phyloP scores from a whole-genome alignment of 805 yeast genomes.

The Saturnispora besseyi region DNA sequence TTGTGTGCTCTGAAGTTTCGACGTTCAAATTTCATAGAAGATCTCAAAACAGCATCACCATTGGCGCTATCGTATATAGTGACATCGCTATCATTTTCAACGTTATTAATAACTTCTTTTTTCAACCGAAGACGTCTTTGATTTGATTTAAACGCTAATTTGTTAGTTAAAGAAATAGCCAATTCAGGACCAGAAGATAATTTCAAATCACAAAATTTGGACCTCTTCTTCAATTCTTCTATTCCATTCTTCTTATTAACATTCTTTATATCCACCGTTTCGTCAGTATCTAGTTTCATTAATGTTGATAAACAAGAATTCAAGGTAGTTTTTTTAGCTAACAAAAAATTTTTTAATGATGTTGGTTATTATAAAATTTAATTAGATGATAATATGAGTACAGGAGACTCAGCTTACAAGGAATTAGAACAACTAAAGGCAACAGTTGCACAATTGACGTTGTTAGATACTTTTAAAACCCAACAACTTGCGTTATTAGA shows the following conservation, averaged over 20 bases:
- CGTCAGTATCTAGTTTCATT: background rate
- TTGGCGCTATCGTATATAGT: constrained; percentile 4
- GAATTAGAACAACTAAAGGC: constrained; percentile 17
- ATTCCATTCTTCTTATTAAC: background rate
- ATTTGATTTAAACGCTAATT: background rate
- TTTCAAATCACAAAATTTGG: background rate
- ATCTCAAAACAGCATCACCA: constrained; percentile 1
- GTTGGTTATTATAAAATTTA: background rate
- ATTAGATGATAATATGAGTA: background rate
- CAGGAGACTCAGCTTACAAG: background rate
- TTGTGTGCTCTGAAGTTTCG: background rate
- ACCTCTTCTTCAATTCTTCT: background rate
- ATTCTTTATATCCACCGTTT: background rate
- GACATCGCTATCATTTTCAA: background rate
- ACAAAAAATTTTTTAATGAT: background rate
- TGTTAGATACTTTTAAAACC: constrained; percentile 30
- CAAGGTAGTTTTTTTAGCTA: background rate
- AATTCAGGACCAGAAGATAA: background rate
- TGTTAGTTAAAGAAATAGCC: background rate
- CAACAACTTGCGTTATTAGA: constrained; percentile 30
- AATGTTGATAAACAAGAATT: background rate
- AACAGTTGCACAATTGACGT: constrained; percentile 28
- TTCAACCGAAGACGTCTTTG: background rate
- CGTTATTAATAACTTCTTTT: background rate
- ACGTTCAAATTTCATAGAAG: constrained; percentile 1